Conservation (phyloP, 225 moss, liverwort and hornwort species). For the Anthoceros angustus region DNA sequence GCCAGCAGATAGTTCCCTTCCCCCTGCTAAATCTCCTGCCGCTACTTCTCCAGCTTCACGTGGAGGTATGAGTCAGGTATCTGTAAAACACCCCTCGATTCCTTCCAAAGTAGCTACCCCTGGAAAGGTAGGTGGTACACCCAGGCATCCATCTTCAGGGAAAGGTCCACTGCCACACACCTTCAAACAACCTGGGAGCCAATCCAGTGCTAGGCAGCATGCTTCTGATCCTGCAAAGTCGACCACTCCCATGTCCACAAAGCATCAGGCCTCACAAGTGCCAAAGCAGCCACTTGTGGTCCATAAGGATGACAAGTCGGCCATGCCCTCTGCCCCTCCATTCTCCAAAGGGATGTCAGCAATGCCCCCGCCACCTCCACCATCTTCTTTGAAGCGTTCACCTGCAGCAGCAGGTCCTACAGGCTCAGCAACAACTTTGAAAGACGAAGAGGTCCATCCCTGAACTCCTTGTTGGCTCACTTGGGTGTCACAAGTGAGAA, state of each 20-base stretch:
- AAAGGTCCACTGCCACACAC: not conserved
- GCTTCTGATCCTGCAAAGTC: conserved; percentile 9
- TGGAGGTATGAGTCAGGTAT: not conserved
- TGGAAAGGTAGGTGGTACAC: not conserved
- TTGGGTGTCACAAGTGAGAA: not conserved
- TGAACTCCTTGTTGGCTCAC: not conserved
- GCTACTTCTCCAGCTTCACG: conserved; percentile 9
- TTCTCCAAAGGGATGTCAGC: conserved; percentile 18
- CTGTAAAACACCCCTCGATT: no score
- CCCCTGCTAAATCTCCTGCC: conserved; percentile 8
- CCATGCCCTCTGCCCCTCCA: conserved; percentile 15
- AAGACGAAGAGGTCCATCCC: conserved; percentile 35
- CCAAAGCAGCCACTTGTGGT: conserved; percentile 10
- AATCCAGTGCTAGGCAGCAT: not conserved
- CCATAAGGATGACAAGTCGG: conserved; percentile 28
- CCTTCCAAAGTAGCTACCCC: not conserved
- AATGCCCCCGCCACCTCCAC: conserved; percentile 28
- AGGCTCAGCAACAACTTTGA: conserved; percentile 18
- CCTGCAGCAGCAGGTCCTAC: conserved; percentile 22
- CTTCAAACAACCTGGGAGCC: not conserved
- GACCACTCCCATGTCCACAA: conserved; percentile 6
- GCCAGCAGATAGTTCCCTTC: conserved; percentile 10
- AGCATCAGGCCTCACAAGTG: conserved; percentile 6
- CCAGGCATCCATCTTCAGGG: not conserved
- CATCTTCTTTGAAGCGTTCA: conserved; percentile 20